Conservation (phyloP, 768 basidiomycete species). For the Leucogyrophana mollusca region DNA sequence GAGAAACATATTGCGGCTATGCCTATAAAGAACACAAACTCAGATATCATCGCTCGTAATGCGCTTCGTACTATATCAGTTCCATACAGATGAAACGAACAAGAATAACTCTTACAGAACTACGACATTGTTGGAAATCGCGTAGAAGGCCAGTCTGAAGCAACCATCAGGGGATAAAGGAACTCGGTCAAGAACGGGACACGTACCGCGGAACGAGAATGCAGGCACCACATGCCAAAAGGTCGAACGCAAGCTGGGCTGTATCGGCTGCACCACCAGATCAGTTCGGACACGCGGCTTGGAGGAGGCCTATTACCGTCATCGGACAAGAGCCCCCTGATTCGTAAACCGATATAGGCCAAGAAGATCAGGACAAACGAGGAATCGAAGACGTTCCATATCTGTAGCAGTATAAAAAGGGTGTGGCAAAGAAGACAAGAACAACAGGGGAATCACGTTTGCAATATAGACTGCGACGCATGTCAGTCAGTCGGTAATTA, state of each 20-base stretch:
- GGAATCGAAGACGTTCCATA: slow-evolving; percentile 91
- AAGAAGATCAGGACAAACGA: slow-evolving; percentile 70
- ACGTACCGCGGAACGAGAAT: slow-evolving; percentile 78
- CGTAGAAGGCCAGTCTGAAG: slow-evolving; percentile 72
- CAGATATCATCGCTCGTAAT: slow-evolving; percentile 76
- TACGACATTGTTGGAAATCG: slow-evolving; percentile 74
- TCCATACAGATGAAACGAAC: not conserved
- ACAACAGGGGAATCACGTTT: slow-evolving; percentile 48
- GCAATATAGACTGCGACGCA: slow-evolving; percentile 68
- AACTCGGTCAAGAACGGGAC: not conserved
- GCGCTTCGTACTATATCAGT: slow-evolving; percentile 47
- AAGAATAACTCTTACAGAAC: slow-evolving; percentile 53
- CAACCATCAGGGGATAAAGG: not conserved
- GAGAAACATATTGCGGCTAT: slow-evolving; percentile 82
- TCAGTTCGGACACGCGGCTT: not conserved
- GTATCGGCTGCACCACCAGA: slow-evolving; percentile 31
- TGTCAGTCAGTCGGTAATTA: slow-evolving; percentile 3
- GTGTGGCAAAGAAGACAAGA: slow-evolving; percentile 2
- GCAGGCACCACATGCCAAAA: slow-evolving; percentile 82
- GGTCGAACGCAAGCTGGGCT: slow-evolving; percentile 75
- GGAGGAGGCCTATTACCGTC: slow-evolving; percentile 43
- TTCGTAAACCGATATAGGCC: slow-evolving; percentile 62
- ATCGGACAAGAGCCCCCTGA: slow-evolving; percentile 53
- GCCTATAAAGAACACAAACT: slow-evolving; percentile 77
- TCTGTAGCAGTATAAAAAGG: slow-evolving; percentile 43